phyloP scores from a whole-genome alignment of 106 monocot species.

The Dendrobium huoshanense region DNA sequence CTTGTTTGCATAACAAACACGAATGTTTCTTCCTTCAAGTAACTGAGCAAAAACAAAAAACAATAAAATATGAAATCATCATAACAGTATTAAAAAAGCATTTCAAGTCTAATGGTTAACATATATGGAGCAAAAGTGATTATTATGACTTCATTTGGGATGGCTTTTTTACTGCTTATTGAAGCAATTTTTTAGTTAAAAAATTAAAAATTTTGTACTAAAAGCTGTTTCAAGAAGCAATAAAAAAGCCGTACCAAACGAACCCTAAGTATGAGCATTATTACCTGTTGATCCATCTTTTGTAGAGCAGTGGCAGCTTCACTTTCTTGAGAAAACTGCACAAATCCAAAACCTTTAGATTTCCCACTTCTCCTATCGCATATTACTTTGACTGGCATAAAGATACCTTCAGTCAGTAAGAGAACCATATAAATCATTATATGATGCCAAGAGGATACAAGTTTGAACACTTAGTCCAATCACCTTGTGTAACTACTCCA shows the following conservation, averaged over 20 bases:
- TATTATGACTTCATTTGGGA: no score
- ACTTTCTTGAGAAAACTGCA: conserved; percentile 36
- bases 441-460: neutral
- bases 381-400: conserved; percentile 44
- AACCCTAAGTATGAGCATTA: no score
- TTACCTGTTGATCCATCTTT: conserved; percentile 52
- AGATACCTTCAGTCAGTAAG: neutral
- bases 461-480: neutral
- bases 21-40: conserved; percentile 3
- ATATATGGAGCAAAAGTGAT: neutral
- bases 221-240: no score
- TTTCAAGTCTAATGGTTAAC: neutral
- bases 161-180: no score
- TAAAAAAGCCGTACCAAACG: no score
- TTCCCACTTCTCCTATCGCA: conserved; percentile 53
- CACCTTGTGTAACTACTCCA: conserved; percentile 54
- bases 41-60: neutral
- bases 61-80: neutral
- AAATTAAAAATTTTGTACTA: no score
- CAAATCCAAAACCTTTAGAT: conserved; percentile 71
- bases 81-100: neutral
- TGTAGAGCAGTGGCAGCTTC: conserved; percentile 37
- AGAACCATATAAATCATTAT: neutral
- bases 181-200: no score
- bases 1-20: neutral